Percentiles rank a stretch among this genome's conserved stretches.
phyloP scores from a whole-genome alignment of 108 stramenopile genomes.

The Cyclotella sp. region DNA sequence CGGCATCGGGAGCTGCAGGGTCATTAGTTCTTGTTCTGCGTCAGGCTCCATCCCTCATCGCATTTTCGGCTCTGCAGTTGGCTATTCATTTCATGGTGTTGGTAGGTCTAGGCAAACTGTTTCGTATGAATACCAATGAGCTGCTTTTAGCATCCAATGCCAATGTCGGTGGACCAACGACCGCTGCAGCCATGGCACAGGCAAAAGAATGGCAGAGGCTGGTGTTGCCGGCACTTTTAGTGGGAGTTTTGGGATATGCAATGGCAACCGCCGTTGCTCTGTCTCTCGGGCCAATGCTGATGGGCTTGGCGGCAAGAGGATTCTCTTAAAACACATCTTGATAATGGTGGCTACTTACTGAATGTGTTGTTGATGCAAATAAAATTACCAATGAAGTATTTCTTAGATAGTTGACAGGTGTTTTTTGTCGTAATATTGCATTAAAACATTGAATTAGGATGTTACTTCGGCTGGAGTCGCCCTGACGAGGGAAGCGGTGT shows the following conservation, averaged over 20 bases:
- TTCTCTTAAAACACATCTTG: not conserved
- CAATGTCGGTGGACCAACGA: conserved; percentile 92
- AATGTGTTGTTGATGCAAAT: too few species aligned
- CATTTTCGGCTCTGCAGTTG: conserved; percentile 85
- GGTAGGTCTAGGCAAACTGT: conserved; percentile 69
- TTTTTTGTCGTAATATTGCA: not conserved
- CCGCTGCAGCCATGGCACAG: conserved; percentile 93
- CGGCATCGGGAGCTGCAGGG: conserved; percentile 88
- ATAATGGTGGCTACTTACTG: too few species aligned
- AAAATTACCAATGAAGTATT: too few species aligned
- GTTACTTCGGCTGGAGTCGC: too few species aligned
- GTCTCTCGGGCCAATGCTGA: conserved; percentile 70
- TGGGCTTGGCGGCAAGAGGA: conserved; percentile 42
- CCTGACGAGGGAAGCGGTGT: too few species aligned
- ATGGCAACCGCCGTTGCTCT: conserved; percentile 88
- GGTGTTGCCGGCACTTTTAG: conserved; percentile 83
- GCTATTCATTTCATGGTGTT: conserved; percentile 79
- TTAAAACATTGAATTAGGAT: too few species aligned
- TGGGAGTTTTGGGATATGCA: conserved; percentile 94
- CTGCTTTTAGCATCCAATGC: conserved; percentile 91
- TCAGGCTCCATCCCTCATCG: conserved; percentile 86
- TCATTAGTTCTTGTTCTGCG: conserved; percentile 80
- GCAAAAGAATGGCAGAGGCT: conserved; percentile 91
- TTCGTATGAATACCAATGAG: conserved; percentile 73
- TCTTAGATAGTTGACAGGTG: not conserved